Conservation (phyloP, 1,284 basidiomycete species). For the Marasmius sp. region DNA sequence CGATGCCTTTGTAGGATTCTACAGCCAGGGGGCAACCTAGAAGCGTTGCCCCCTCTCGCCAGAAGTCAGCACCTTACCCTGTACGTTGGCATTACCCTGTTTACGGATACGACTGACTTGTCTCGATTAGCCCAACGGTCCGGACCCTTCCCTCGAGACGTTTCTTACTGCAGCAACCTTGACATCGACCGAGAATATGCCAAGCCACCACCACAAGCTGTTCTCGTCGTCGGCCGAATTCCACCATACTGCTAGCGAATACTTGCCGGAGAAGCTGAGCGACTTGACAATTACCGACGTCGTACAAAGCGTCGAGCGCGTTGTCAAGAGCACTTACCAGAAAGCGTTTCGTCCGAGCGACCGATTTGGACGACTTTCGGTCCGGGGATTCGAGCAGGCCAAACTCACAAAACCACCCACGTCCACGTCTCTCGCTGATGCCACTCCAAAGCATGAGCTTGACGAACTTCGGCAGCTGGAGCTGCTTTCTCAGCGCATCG, state of each 20-base stretch:
- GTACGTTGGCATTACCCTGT: too few species aligned
- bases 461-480: background rate
- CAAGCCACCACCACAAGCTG: background rate
- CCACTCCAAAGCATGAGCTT: background rate
- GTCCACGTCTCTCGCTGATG: background rate
- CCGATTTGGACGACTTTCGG: background rate
- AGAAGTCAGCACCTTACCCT: too few species aligned
- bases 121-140: too few species aligned
- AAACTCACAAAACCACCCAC: background rate
- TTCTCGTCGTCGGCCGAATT: slow-evolving; percentile 4
- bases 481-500: background rate
- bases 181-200: background rate
- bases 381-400: background rate
- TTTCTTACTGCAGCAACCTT: slow-evolving; percentile 5
- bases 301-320: background rate
- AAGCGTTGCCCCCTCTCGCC: too few species aligned
- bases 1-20: too few species aligned
- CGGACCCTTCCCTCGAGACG: background rate
- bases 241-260: background rate
- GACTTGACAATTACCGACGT: background rate
- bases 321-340: background rate
- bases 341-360: slow-evolving; percentile 1
- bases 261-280: background rate
- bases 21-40: too few species aligned
- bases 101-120: too few species aligned